These are phyloP conservation scores for Mucor saturninus DNA, from an alignment of 371 early-diverging fungal genomes.

Conservation along the genomic window DNA sequence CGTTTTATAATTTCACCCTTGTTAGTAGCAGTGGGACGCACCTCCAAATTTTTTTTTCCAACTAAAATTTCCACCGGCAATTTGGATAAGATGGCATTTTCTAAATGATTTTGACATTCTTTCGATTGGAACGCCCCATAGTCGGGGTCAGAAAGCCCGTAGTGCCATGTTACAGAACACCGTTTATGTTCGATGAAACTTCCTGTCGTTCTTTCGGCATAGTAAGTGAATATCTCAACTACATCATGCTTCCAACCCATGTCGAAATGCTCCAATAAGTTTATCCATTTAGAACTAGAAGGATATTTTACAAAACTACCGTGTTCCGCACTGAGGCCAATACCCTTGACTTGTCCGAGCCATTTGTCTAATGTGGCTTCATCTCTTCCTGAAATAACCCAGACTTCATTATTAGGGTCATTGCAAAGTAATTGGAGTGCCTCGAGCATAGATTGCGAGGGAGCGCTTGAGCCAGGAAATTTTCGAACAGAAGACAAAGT, in stretches of 20 bases:
- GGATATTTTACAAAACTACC: conserved; percentile 72
- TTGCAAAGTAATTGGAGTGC: conserved; percentile 65
- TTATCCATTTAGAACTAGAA: conserved; percentile 70
- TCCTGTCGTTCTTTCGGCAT: conserved; percentile 89
- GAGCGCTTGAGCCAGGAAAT: conserved; percentile 69
- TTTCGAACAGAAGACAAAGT: conserved; percentile 80
- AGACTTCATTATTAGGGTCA: conserved; percentile 85
- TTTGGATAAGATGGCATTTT: conserved; percentile 85
- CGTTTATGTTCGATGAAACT: conserved; percentile 86
- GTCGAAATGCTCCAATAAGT: conserved; percentile 80
- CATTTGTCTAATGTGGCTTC: conserved; percentile 81
- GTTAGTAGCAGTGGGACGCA: conserved; percentile 78
- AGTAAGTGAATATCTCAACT: conserved; percentile 84
- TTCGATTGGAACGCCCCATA: conserved; percentile 87
- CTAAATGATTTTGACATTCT: conserved; percentile 91
- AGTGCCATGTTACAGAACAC: conserved; percentile 90
- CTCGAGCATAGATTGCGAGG: conserved; percentile 68
- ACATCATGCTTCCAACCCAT: conserved; percentile 89
- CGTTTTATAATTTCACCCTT: conserved; percentile 95
- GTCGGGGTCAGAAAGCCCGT: conserved; percentile 85
- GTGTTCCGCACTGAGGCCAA: conserved; percentile 87
- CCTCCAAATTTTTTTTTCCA: conserved; percentile 97
- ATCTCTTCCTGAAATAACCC: conserved; percentile 93
- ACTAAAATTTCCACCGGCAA: conserved; percentile 92
- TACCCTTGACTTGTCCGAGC: conserved; percentile 77